Percentiles rank a stretch among this genome's conserved stretches.
These are phyloP conservation scores for Prunus armeniaca DNA, from an alignment of 306 rosid species.

Conservation along the genomic window DNA sequence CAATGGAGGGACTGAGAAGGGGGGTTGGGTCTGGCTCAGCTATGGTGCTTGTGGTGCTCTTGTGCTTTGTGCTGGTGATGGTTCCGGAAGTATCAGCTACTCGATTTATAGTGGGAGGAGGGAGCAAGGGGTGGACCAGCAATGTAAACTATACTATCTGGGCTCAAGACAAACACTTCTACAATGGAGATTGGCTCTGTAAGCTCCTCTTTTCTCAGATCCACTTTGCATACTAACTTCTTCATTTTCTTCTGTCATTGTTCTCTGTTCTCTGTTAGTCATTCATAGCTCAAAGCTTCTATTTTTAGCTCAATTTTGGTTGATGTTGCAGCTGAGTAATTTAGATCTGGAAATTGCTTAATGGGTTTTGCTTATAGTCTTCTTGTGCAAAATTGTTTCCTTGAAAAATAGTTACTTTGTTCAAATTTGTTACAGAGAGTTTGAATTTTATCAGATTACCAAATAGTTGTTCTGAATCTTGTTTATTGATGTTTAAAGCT, in stretches of 20 bases:
- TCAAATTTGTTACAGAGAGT: not conserved
- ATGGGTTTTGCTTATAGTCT: not conserved
- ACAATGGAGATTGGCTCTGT: constrained; percentile 94
- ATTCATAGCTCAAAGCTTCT: not conserved
- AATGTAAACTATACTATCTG: constrained; percentile 75
- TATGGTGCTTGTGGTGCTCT: constrained; percentile 29
- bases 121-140: constrained; percentile 61
- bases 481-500: not conserved
- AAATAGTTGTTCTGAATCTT: not conserved
- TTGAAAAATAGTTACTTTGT: not conserved
- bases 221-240: not conserved
- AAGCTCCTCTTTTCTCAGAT: constrained; percentile 35
- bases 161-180: constrained; percentile 73
- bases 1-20: constrained; percentile 46
- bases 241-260: not conserved
- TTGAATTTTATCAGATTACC: not conserved
- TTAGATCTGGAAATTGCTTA: constrained; percentile 45
- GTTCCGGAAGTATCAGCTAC: constrained; percentile 60
- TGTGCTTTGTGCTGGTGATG: constrained; percentile 31
- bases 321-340: not conserved
- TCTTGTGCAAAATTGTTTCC: not conserved
- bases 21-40: constrained; percentile 22
- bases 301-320: constrained; percentile 4
- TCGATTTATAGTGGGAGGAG: constrained; percentile 68
- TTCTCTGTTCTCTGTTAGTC: not conserved